phyloP scores from a whole-genome alignment of 306 rosid genomes.

The Neltuma alba region DNA sequence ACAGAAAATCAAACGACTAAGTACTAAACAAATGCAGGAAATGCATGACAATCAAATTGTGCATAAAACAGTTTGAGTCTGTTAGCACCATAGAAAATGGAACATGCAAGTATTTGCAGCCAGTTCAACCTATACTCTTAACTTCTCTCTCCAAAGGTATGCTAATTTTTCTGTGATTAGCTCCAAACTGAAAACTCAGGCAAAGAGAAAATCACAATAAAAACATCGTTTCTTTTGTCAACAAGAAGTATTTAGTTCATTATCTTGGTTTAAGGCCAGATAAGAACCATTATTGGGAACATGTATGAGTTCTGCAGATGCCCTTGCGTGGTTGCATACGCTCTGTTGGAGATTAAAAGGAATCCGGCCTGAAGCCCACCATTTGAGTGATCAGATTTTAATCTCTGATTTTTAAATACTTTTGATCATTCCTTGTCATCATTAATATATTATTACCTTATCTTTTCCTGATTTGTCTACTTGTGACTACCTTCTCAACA shows the following conservation, averaged over 20 bases:
- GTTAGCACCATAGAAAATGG: conserved; percentile 8
- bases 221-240: background rate
- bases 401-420: background rate
- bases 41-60: conserved; percentile 18
- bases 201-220: background rate
- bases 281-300: background rate
- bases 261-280: background rate
- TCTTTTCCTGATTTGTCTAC: background rate
- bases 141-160: background rate
- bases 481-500: background rate
- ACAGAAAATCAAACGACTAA: conserved; percentile 38
- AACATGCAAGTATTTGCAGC: background rate
- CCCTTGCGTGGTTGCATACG: background rate
- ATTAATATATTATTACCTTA: background rate
- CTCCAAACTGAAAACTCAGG: background rate
- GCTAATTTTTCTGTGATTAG: background rate
- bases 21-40: conserved; percentile 5
- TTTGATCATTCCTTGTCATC: background rate
- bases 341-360: background rate
- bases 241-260: background rate
- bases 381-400: background rate
- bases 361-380: background rate
- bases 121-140: background rate
- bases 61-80: background rate
- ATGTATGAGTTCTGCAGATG: background rate